These are phyloP conservation scores for Termitomyces sp. DNA, from an alignment of 768 basidiomycete species.

Conservation along the genomic window DNA sequence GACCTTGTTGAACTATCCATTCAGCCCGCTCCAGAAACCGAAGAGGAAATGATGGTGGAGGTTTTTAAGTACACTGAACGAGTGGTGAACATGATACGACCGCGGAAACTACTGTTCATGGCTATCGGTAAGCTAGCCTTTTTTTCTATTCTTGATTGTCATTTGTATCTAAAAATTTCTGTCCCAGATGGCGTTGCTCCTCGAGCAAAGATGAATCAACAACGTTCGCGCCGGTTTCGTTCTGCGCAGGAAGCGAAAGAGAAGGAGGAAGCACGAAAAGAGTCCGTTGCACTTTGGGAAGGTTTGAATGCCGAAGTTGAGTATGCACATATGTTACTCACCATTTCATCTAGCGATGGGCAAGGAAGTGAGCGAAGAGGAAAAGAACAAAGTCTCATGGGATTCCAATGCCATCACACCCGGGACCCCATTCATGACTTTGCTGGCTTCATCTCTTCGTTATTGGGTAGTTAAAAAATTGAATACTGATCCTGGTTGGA, in stretches of 20 bases:
- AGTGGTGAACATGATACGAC: slow-evolving; percentile 95
- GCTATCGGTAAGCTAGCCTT: slow-evolving; percentile 71
- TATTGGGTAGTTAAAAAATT: slow-evolving; percentile 98
- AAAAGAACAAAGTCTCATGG: slow-evolving; percentile 84
- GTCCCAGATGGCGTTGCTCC: slow-evolving; percentile 91
- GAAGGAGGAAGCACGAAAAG: slow-evolving; percentile 82
- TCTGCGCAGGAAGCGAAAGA: slow-evolving; percentile 93
- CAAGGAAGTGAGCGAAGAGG: slow-evolving; percentile 75
- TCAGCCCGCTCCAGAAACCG: slow-evolving; percentile 93
- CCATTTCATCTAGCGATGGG: slow-evolving; percentile 74
- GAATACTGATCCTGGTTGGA: slow-evolving; percentile 95
- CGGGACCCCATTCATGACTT: slow-evolving; percentile 97
- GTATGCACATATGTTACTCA: neutral
- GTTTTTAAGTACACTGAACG: slow-evolving; percentile 96
- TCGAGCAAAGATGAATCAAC: slow-evolving; percentile 99
- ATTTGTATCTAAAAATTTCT: neutral
- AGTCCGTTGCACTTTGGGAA: slow-evolving; percentile 84
- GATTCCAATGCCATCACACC: slow-evolving; percentile 99
- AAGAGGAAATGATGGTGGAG: slow-evolving; percentile 99
- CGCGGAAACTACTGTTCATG: slow-evolving; percentile 95
- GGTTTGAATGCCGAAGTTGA: slow-evolving; percentile 35
- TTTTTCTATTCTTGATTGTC: neutral
- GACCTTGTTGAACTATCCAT: slow-evolving; percentile 1
- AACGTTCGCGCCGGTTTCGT: slow-evolving; percentile 94
- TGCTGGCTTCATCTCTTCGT: slow-evolving; percentile 80